These are phyloP conservation scores for Nicotiana sylvestris DNA, from an alignment of 257 asterid species.

Conservation along the genomic window DNA sequence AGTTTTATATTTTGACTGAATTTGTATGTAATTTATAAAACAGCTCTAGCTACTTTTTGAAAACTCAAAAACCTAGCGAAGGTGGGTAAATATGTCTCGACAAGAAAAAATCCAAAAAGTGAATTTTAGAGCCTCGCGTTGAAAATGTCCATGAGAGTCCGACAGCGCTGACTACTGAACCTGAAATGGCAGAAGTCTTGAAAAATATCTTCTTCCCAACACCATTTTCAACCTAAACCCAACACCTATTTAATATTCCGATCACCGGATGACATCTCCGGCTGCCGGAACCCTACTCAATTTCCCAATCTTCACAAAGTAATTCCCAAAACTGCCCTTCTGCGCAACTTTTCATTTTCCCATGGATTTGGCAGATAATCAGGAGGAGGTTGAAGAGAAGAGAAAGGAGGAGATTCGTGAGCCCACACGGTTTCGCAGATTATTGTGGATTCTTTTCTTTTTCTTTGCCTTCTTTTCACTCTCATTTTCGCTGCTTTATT, in stretches of 20 bases:
- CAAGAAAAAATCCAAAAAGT: too few relatives aligned
- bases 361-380: slow-evolving; percentile 56
- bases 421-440: slow-evolving; percentile 38
- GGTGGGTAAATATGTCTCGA: too few relatives aligned
- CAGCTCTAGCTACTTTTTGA: too few relatives aligned
- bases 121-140: too few relatives aligned
- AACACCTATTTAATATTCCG: slow-evolving; percentile 15
- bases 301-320: background rate
- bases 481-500: slow-evolving; percentile 44
- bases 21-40: too few relatives aligned
- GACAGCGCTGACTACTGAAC: slow-evolving; percentile 7
- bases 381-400: slow-evolving; percentile 32
- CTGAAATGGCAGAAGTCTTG: background rate
- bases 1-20: too few relatives aligned
- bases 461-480: slow-evolving; percentile 34
- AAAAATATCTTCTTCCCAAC: slow-evolving; percentile 12
- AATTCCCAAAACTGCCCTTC: background rate
- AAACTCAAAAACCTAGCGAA: too few relatives aligned
- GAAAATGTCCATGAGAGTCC: background rate
- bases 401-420: slow-evolving; percentile 22
- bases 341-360: background rate
- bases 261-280: slow-evolving; percentile 60
- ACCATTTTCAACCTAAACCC: background rate
- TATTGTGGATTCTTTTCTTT: slow-evolving; percentile 33
- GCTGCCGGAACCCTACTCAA: slow-evolving; percentile 34